A percentile compares a stretch with the other conserved stretches of the same genome.
Conservation (phyloP, 2,329 filamentous ascomycete genomes). For the Gnomoniopsis sp. region DNA sequence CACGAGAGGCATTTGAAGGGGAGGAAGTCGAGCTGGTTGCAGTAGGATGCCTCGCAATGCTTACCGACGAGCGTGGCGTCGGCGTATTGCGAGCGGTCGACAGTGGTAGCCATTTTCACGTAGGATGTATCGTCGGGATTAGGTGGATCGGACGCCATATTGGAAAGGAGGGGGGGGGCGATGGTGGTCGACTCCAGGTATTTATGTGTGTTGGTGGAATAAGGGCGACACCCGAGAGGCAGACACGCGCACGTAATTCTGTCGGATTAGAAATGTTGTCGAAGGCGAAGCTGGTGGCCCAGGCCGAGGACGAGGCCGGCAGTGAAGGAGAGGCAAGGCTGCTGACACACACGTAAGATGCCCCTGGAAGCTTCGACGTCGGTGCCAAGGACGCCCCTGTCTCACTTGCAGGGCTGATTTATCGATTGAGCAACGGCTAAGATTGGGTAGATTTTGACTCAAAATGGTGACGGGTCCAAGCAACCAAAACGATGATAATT, state of each 20-base stretch:
- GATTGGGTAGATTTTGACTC: no score
- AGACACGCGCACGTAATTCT: conserved; percentile 12
- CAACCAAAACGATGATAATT: no score
- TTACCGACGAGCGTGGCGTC: conserved; percentile 84
- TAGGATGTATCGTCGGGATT: conserved; percentile 50
- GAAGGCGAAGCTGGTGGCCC: conserved; percentile 31
- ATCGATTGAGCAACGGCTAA: no score
- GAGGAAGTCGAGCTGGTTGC: conserved; percentile 92
- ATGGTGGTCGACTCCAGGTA: not conserved
- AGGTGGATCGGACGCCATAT: conserved; percentile 50
- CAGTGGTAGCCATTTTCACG: conserved; percentile 65
- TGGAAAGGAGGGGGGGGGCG: conserved; percentile 19
- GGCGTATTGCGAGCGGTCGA: conserved; percentile 27
- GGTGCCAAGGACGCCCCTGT: not conserved
- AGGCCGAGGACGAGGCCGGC: conserved; percentile 24
- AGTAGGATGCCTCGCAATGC: conserved; percentile 89
- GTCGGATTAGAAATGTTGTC: conserved; percentile 13
- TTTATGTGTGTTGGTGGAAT: not conserved
- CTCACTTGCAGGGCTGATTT: not conserved
- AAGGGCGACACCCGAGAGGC: not conserved
- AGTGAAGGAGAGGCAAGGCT: conserved; percentile 10
- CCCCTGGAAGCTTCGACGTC: conserved; percentile 3
- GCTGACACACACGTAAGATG: conserved; percentile 14
- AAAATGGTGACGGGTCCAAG: no score
- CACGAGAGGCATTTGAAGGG: conserved; percentile 94